phyloP scores from a whole-genome alignment of 169 alveolate genomes.

The Plasmodium coatneyi region DNA sequence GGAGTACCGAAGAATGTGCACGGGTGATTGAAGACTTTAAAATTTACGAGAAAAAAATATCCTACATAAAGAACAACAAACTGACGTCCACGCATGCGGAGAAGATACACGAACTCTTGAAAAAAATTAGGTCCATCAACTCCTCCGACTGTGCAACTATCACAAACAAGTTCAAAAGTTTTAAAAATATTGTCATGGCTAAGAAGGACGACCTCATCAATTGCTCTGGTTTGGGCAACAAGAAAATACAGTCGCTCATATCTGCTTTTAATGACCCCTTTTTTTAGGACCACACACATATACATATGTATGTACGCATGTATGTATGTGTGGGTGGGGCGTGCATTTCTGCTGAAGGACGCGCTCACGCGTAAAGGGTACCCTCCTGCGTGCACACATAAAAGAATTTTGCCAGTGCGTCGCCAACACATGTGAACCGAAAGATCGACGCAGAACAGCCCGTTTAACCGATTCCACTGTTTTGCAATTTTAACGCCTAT shows the following conservation, averaged over 20 bases:
- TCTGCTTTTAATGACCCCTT: conserved; percentile 61
- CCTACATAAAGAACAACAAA: conserved; percentile 35
- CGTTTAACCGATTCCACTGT: neutral
- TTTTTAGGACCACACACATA: neutral
- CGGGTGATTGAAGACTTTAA: conserved; percentile 66
- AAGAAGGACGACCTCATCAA: conserved; percentile 52
- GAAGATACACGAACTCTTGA: conserved; percentile 66
- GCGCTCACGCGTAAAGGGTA: neutral
- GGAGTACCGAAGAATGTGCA: conserved; percentile 69
- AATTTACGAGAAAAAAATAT: conserved; percentile 49
- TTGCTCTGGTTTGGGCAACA: conserved; percentile 65
- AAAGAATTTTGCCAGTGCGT: neutral
- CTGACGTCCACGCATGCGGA: conserved; percentile 34
- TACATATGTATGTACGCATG: neutral
- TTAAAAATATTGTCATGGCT: conserved; percentile 39
- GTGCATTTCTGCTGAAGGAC: neutral
- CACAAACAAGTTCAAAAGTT: conserved; percentile 48
- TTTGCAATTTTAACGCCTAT: neutral
- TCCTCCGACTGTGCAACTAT: conserved; percentile 47
- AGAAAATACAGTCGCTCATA: conserved; percentile 41
- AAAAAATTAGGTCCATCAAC: conserved; percentile 59
- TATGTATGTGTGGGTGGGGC: neutral
- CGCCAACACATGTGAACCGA: neutral
- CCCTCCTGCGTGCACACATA: neutral
- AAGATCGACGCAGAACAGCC: neutral